Percentiles rank a stretch among this genome's conserved stretches.
Evolutionary conservation across 75 land plant species (phyloP).

Genomic region (Ceratopteris richardii): DNA sequence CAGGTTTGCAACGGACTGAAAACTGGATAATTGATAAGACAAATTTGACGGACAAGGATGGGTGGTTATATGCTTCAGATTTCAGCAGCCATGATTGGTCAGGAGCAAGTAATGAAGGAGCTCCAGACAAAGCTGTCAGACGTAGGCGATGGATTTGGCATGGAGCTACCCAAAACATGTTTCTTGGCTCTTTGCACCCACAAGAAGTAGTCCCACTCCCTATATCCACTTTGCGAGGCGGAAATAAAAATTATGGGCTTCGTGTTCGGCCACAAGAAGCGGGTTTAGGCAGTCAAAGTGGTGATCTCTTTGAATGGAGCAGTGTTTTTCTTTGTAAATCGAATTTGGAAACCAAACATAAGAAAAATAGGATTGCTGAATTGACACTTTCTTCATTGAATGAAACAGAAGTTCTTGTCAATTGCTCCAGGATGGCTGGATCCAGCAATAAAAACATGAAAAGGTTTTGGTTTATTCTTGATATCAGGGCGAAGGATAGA

Average conservation of each 20-base stretch:
- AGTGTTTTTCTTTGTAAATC: slow-evolving; percentile 6
- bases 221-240: slow-evolving; percentile 34
- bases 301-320: slow-evolving; percentile 44
- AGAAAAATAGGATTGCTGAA: slow-evolving; percentile 13
- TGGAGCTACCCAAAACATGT: slow-evolving; percentile 9
- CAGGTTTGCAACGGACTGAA: slow-evolving; percentile 71
- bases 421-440: slow-evolving; percentile 31
- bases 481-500: slow-evolving; percentile 58
- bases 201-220: slow-evolving; percentile 61
- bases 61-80: slow-evolving; percentile 80
- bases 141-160: slow-evolving; percentile 76
- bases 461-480: slow-evolving; percentile 76
- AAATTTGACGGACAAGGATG: slow-evolving; percentile 45
- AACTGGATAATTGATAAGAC: slow-evolving; percentile 73
- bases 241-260: slow-evolving; percentile 34
- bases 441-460: slow-evolving; percentile 25
- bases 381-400: slow-evolving; percentile 49
- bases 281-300: slow-evolving; percentile 7
- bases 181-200: slow-evolving; percentile 55
- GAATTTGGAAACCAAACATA: background rate
- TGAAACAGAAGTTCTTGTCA: slow-evolving; percentile 55
- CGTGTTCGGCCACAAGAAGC: slow-evolving; percentile 43
- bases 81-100: slow-evolving; percentile 52
- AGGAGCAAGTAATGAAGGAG: slow-evolving; percentile 21
- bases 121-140: slow-evolving; percentile 33